phyloP scores from a whole-genome alignment of 345 rosid genomes.

The Anastatica hierochuntica region DNA sequence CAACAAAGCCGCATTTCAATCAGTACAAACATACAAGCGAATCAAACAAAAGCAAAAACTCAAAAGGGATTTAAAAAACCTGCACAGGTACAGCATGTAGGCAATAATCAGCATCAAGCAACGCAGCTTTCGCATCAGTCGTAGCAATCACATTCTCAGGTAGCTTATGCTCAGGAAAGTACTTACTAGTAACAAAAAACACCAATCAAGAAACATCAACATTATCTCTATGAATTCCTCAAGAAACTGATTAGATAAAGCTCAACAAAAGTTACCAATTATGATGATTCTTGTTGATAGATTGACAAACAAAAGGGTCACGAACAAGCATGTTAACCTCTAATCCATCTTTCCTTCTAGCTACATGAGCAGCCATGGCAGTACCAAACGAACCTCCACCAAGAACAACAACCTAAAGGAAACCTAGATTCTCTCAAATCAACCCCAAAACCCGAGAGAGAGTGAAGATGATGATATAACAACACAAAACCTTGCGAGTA shows the following conservation, averaged over 20 bases:
- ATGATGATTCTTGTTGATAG: conserved; percentile 50
- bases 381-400: conserved; percentile 98
- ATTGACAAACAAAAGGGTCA: conserved; percentile 53
- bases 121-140: conserved; percentile 60
- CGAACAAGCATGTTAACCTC: conserved; percentile 81
- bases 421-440: not conserved
- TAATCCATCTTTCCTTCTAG: conserved; percentile 50
- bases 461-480: not conserved
- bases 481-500: conserved; percentile 54
- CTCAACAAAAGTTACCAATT: conserved; percentile 45
- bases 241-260: not conserved
- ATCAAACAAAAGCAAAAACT: not conserved
- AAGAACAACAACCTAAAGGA: conserved; percentile 76
- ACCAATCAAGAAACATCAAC: not conserved
- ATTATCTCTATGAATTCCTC: not conserved
- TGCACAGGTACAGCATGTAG: conserved; percentile 92
- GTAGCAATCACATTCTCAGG: conserved; percentile 80
- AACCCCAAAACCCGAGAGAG: not conserved
- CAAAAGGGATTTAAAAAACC: conserved; percentile 27
- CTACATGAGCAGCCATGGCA: conserved; percentile 92
- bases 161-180: conserved; percentile 69
- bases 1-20: not conserved
- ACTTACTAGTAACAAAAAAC: conserved; percentile 38
- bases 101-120: conserved; percentile 74
- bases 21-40: conserved; percentile 17